These are phyloP conservation scores for Ganoderma leucocontextum DNA, from an alignment of 1,284 basidiomycete genomes.

Conservation along the genomic window DNA sequence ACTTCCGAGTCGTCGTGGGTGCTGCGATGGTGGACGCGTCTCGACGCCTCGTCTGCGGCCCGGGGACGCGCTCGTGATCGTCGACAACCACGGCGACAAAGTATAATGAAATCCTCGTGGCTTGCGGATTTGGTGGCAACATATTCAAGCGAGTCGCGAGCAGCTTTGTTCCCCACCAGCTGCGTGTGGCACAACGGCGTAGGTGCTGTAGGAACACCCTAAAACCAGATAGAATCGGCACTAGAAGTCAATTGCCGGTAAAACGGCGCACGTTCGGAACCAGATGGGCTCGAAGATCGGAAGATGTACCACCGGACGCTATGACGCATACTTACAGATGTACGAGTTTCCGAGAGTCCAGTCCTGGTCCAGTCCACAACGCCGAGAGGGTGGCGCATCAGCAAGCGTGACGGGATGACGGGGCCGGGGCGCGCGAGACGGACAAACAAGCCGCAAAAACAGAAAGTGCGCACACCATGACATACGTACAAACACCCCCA, in stretches of 20 bases:
- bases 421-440: slow-evolving; percentile 1
- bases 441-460: not conserved
- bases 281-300: not conserved
- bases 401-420: slow-evolving; percentile 1
- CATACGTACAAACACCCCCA: slow-evolving; percentile 2
- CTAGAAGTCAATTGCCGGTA: not conserved
- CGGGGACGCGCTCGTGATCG: not conserved
- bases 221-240: not conserved
- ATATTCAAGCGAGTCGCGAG: slow-evolving; percentile 2
- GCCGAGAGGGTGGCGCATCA: slow-evolving; percentile 7
- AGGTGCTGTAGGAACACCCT: not conserved
- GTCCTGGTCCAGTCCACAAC: not conserved
- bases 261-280: not conserved
- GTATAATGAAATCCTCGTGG: not conserved
- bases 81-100: not conserved
- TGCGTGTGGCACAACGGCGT: not conserved
- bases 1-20: not conserved
- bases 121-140: not conserved
- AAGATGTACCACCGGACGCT: not conserved
- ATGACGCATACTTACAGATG: not conserved
- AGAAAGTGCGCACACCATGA: not conserved
- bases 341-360: not conserved
- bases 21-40: not conserved
- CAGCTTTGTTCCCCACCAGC: not conserved
- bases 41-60: not conserved